Base-by-base conservation (phyloP, 345 rosid genomes). In the Eucalyptus cloeziana region DNA sequence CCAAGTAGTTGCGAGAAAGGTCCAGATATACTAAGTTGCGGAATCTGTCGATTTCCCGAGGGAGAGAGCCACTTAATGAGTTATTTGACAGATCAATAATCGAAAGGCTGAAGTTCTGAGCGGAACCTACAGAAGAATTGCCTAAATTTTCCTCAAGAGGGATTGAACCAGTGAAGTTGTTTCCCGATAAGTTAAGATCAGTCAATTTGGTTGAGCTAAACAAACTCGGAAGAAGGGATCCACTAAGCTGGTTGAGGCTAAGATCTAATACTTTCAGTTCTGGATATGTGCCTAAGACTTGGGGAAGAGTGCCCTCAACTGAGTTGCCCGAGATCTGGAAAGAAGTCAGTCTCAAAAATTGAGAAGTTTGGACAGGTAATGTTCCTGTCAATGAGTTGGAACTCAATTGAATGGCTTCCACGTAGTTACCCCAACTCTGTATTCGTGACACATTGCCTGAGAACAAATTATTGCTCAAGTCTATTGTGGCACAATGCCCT, bases 361-460 rank as follows among this genome's bases (percentile, higher is more conserved):
- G 95, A 89, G 95, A 94, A 88, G 98, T 96, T 92, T 94, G 91
- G 89, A 90, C 87, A 25, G 98, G 96, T 86, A 96, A 86, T 88
- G 93, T 90, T 90, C 99, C 98, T 19, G 92, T 91, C 91, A 97
- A 91, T 76, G 92, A 90, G 90, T 97, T 97, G 50, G 96, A 95
- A 91, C 96, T 97, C 94, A 97, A 89, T 81, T 93, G 93, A 90
- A 97, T 94, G 86, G 90, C 91, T 92, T 96, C 98, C 80, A 94
- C 95, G 85, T 93, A 94, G 92, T 96, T 94, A 49, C 99, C 99
- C 99, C 98, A 97, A 87, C 89, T 90, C 92, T 92, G 94, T 37
- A 96, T 94, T 90, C 97, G 95, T 62, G 98, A 95, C 19, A 96
- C 89, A 86, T 94, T 92, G 51, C 98, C 99, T 69, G 96, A 95